Conservation (phyloP, 2,329 filamentous ascomycete species). For the Alternaria panax region DNA sequence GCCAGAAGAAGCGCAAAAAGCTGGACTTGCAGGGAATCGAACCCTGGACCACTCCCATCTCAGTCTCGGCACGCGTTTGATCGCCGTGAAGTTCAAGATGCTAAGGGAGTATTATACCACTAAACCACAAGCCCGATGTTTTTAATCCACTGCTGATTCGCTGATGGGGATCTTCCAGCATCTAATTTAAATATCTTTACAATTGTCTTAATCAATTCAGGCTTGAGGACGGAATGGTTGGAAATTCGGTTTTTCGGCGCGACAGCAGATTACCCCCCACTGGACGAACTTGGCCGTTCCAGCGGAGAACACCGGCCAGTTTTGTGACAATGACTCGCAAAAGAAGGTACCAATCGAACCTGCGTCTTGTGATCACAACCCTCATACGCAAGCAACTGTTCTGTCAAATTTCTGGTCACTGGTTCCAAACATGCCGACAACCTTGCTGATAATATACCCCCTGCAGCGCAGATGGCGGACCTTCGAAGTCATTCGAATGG, state of each 20-base stretch:
- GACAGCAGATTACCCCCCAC: not conserved
- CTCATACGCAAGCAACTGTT: too few relatives aligned
- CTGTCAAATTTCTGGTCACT: too few relatives aligned
- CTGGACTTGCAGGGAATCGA: conserved; percentile 18
- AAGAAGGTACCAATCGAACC: not conserved
- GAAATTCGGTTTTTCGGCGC: not conserved
- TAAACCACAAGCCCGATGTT: conserved; percentile 28
- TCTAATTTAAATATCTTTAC: too few relatives aligned
- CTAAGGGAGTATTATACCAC: conserved; percentile 33
- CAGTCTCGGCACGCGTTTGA: too few relatives aligned
- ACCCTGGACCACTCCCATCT: conserved; percentile 25
- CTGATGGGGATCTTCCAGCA: not conserved
- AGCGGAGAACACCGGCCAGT: not conserved
- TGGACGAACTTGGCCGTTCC: not conserved
- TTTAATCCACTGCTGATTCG: not conserved
- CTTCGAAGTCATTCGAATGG: too few relatives aligned
- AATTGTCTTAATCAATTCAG: too few relatives aligned
- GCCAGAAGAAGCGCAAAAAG: not conserved
- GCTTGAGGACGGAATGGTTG: too few relatives aligned
- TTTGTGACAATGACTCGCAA: not conserved
- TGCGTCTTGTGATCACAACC: too few relatives aligned
- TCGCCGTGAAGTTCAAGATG: too few relatives aligned
- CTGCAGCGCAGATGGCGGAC: too few relatives aligned
- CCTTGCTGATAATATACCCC: too few relatives aligned
- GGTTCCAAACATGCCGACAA: too few relatives aligned